These are phyloP conservation scores for Lupinus albus DNA, from an alignment of 306 rosid species.

Conservation along the genomic window DNA sequence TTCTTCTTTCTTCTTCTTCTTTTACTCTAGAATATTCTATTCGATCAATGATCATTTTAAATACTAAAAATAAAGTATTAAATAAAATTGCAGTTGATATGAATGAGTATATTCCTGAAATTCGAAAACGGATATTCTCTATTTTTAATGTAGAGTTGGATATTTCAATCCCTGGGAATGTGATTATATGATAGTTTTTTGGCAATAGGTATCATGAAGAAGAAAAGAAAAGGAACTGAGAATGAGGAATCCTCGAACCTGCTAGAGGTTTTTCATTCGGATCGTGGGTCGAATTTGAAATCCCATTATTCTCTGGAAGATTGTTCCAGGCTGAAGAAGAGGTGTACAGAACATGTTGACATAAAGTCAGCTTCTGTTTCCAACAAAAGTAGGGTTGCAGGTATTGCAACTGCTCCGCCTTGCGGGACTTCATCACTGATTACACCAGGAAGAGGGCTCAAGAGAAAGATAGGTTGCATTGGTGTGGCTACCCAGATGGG, in stretches of 20 bases:
- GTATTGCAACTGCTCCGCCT: conserved; percentile 72
- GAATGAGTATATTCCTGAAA: not conserved
- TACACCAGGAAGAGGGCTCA: conserved; percentile 66
- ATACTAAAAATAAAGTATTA: no score
- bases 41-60: no score
- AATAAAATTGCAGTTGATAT: no score
- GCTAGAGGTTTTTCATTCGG: conserved; percentile 41
- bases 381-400: conserved; percentile 58
- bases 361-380: conserved; percentile 46
- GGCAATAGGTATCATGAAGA: conserved; percentile 55
- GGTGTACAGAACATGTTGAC: conserved; percentile 62
- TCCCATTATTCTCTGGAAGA: conserved; percentile 66
- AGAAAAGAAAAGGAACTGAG: conserved; percentile 74
- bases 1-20: no score
- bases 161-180: not conserved
- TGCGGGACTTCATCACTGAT: conserved; percentile 56
- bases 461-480: conserved; percentile 83
- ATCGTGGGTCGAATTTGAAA: conserved; percentile 43
- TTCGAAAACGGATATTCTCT: not conserved
- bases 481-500: conserved; percentile 75
- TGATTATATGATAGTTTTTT: conserved; percentile 10
- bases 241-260: conserved; percentile 41
- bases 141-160: not conserved
- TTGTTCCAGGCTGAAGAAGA: conserved; percentile 64
- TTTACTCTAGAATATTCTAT: not conserved